Conservation (phyloP, 2,329 filamentous ascomycete species). For the Calonectria fujianensis region DNA sequence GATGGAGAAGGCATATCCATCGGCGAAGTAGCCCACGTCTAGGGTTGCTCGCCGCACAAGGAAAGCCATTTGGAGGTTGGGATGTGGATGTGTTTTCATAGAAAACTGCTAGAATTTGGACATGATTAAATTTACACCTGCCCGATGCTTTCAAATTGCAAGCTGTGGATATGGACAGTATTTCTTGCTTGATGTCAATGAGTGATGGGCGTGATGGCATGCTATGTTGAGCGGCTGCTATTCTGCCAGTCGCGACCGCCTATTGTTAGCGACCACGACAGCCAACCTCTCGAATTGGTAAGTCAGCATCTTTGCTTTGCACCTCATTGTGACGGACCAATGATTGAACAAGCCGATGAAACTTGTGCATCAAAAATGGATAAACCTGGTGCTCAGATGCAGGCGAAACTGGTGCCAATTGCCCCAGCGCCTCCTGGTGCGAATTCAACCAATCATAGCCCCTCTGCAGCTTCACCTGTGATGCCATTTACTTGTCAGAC, state of each 20-base stretch:
- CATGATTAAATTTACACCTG: background rate
- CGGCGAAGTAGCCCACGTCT: background rate
- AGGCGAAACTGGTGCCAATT: slow-evolving; percentile 17
- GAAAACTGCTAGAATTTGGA: background rate
- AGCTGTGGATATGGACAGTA: background rate
- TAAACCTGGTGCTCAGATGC: background rate
- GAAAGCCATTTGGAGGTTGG: background rate
- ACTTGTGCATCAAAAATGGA: slow-evolving; percentile 18
- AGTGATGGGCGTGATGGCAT: background rate
- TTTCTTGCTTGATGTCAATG: background rate
- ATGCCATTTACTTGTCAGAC: slow-evolving; percentile 55
- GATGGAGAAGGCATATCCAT: background rate
- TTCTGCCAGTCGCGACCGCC: slow-evolving; percentile 14
- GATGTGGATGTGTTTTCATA: background rate
- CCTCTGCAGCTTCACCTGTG: background rate
- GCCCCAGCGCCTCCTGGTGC: slow-evolving; percentile 36
- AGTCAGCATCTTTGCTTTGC: background rate
- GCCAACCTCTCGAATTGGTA: background rate
- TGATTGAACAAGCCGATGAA: background rate
- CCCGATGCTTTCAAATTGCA: background rate
- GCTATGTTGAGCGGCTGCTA: background rate
- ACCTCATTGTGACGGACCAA: background rate
- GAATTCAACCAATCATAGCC: background rate
- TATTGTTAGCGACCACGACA: background rate
- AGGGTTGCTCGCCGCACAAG: background rate